phyloP scores from a whole-genome alignment of 192 early-diverging fungal species.

The Mortierella claussenii region DNA sequence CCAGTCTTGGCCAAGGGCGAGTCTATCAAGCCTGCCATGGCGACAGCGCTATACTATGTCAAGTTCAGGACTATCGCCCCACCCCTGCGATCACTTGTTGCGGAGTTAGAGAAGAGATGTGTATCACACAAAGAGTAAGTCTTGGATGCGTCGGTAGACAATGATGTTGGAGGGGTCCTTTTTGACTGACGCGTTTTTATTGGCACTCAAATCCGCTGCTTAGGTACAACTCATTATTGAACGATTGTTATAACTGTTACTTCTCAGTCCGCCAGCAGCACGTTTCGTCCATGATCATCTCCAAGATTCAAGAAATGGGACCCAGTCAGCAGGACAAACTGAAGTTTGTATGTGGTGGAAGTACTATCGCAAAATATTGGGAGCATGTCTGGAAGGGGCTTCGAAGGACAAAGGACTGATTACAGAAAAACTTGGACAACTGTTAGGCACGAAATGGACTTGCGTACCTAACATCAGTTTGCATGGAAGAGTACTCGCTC shows the following conservation, averaged over 20 bases:
- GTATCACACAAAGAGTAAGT: constrained; percentile 75
- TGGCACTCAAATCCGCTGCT: neutral
- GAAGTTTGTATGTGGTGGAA: constrained; percentile 70
- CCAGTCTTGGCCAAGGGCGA: constrained; percentile 51
- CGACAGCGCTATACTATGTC: constrained; percentile 72
- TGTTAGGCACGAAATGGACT: constrained; percentile 77
- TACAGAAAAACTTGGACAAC: no score
- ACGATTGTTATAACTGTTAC: constrained; percentile 82
- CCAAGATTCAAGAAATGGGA: constrained; percentile 69
- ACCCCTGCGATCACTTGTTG: constrained; percentile 69
- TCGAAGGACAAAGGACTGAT: no score
- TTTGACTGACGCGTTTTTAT: no score
- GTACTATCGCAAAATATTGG: no score
- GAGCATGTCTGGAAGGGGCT: no score
- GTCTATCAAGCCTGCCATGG: constrained; percentile 39
- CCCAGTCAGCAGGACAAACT: constrained; percentile 61
- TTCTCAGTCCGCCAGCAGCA: constrained; percentile 76
- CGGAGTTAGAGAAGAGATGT: constrained; percentile 82
- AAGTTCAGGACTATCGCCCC: constrained; percentile 81
- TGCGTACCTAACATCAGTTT: constrained; percentile 87
- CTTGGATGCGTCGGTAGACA: neutral
- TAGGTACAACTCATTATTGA: constrained; percentile 75
- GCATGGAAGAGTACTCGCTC: constrained; percentile 83
- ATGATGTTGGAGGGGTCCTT: no score
- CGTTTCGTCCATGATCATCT: constrained; percentile 72